A percentile compares a stretch with the other conserved stretches of the same genome.
These are phyloP conservation scores for Leptographium radiaticola DNA, from an alignment of 2,329 filamentous ascomycete species.

Conservation along the genomic window DNA sequence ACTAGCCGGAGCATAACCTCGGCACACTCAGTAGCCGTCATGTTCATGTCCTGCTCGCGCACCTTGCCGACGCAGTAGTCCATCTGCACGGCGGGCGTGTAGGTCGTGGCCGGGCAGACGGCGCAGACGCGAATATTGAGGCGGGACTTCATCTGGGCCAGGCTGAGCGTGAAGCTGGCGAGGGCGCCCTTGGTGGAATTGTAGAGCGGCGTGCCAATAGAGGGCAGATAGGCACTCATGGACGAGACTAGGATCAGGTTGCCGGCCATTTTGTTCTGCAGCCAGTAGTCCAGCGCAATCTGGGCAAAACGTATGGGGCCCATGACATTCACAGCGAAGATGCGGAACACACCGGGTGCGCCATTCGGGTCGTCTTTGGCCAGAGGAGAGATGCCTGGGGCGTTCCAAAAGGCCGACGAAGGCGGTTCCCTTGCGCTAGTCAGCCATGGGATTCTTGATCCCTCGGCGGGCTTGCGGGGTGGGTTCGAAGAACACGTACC, in stretches of 20 bases:
- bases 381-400: conserved; percentile 12
- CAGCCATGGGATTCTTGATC: not conserved
- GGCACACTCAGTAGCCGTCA: not conserved
- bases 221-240: conserved; percentile 18
- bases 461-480: too few species aligned
- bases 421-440: conserved; percentile 2
- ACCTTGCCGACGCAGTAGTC: not conserved
- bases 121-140: conserved; percentile 10
- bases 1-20: not conserved
- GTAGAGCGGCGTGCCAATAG: conserved; percentile 18
- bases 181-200: conserved; percentile 14
- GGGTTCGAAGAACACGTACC: not conserved
- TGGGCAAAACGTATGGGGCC: conserved; percentile 16
- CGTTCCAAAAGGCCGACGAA: conserved; percentile 14
- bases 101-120: conserved; percentile 8
- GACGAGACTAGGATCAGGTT: conserved; percentile 17
- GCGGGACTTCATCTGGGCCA: conserved; percentile 5
- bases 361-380: conserved; percentile 13
- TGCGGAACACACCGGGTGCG: conserved; percentile 13
- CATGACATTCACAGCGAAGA: conserved; percentile 15
- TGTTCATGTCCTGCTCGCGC: not conserved
- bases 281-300: conserved; percentile 18
- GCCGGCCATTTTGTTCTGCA: conserved; percentile 12
- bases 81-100: not conserved
- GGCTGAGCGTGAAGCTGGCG: conserved; percentile 11